Evolutionary conservation across 2,329 filamentous ascomycete species (phyloP).

Genomic region (Talaromyces sp.): DNA sequence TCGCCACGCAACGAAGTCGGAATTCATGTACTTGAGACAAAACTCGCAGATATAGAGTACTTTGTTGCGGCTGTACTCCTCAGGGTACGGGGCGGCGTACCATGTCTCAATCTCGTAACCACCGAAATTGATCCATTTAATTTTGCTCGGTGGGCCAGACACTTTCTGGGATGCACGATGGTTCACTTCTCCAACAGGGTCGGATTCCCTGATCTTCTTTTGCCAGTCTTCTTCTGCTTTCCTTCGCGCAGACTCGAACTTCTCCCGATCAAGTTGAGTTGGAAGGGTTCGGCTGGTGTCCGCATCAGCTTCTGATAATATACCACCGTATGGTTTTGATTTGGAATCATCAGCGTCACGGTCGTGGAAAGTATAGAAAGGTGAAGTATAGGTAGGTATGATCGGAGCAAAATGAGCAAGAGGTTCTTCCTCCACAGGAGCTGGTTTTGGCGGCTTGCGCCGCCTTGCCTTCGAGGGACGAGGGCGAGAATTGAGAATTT

Average conservation of each 20-base stretch:
- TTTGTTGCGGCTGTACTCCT: slow-evolving; percentile 94
- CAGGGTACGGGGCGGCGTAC: slow-evolving; percentile 97
- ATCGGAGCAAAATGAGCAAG: slow-evolving; percentile 58
- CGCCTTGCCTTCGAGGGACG: slow-evolving; percentile 49
- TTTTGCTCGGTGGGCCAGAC: slow-evolving; percentile 86
- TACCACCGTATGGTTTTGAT: slow-evolving; percentile 91
- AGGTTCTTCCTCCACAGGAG: slow-evolving; percentile 35
- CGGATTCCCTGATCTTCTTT: slow-evolving; percentile 57
- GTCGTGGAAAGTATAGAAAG: slow-evolving; percentile 84
- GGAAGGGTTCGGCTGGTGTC: slow-evolving; percentile 89
- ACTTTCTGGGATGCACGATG: slow-evolving; percentile 67
- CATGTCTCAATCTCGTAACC: slow-evolving; percentile 98
- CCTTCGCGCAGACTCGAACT: slow-evolving; percentile 84
- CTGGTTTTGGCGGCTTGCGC: slow-evolving; percentile 39
- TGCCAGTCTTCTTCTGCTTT: slow-evolving; percentile 92
- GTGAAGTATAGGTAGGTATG: slow-evolving; percentile 64
- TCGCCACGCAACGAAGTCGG: slow-evolving; percentile 94
- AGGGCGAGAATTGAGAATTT: slow-evolving; percentile 56
- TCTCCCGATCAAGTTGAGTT: slow-evolving; percentile 70
- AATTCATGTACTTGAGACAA: slow-evolving; percentile 99
- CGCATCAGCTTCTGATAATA: slow-evolving; percentile 80
- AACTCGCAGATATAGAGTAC: slow-evolving; percentile 99
- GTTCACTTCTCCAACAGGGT: slow-evolving; percentile 60
- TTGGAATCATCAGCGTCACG: slow-evolving; percentile 85
- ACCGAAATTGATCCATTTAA: slow-evolving; percentile 97